Base-by-base conservation (phyloP, 768 basidiomycete species). In the Boletus patriciae region DNA sequence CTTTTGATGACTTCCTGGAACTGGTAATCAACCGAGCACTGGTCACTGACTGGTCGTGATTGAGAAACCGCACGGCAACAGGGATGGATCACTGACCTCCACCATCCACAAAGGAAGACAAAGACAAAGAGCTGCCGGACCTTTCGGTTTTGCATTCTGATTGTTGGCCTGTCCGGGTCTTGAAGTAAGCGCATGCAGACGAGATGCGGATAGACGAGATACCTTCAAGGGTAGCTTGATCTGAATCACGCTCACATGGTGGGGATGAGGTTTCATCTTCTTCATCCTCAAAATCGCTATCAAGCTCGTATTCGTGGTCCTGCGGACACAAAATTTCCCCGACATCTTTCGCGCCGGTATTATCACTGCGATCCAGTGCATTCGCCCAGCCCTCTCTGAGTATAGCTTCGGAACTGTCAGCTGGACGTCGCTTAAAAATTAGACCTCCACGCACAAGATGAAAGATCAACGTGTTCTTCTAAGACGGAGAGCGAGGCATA, bases 221-320 rank as follows among this genome's bases (percentile, higher is more conserved):
- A 58, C 63, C 66, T 50, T 55, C 16, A 19, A 6, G 23, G 12
- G 4, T 15, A 38, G 38, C 23, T 31, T 31, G 31, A 31, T 31
- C 31, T 10, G 6, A 4, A 36, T 52, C 44, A 37, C 1, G 13
- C 21, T 43, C 36, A 40, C 15, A 2, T 16, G 13, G n/a, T n/a
- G 13, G 21, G 16, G 37, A n/a, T 27, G 33, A 34, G 1, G 38
- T n/a, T 31, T 60, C 58, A 4, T 60, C 60, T 3, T 25, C 25
- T 16, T 67, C 67, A 23, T 71, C 63, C 23, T 68, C 65, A 6
- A 50, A 61, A 48, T 72, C 66, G 15, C 70, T 70, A 40, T 70
- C 70, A 40, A 53, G 57, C 6, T 61, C 60, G 33, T 67, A 61
- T 9, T 70, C 58, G 29, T 66, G 57, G 31, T 43, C 57, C 0